phyloP scores from a whole-genome alignment of 495 filamentous ascomycete genomes.

The Niebla homalea region DNA sequence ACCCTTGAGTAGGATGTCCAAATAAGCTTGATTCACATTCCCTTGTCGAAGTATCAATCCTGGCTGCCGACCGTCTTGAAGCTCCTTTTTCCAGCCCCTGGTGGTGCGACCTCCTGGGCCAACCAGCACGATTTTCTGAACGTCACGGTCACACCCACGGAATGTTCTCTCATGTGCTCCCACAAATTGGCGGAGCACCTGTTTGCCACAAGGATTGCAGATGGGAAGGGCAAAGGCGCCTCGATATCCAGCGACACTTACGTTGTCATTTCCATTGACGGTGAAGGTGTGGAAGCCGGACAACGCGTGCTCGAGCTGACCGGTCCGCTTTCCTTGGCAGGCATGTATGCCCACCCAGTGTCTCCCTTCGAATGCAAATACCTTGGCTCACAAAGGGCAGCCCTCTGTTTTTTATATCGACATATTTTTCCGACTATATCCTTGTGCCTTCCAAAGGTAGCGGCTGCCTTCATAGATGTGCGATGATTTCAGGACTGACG shows the following conservation, averaged over 20 bases:
- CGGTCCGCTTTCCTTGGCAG: slow-evolving; percentile 77
- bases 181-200: slow-evolving; percentile 53
- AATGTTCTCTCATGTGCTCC: slow-evolving; percentile 87
- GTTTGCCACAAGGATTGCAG: slow-evolving; percentile 53
- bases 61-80: slow-evolving; percentile 75
- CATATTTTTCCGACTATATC: slow-evolving; percentile 96
- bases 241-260: slow-evolving; percentile 72
- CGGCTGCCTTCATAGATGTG: slow-evolving; percentile 3
- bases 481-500: neutral
- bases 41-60: slow-evolving; percentile 62
- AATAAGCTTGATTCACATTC: slow-evolving; percentile 83
- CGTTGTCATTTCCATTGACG: slow-evolving; percentile 76
- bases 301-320: slow-evolving; percentile 86
- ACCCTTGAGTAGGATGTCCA: slow-evolving; percentile 56
- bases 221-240: neutral
- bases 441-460: slow-evolving; percentile 69
- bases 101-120: slow-evolving; percentile 16
- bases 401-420: slow-evolving; percentile 96
- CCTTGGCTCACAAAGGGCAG: slow-evolving; percentile 22
- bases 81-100: slow-evolving; percentile 55
- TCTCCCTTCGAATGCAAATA: neutral
- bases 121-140: slow-evolving; percentile 74
- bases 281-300: slow-evolving; percentile 83
- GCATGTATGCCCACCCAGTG: slow-evolving; percentile 47
- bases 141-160: slow-evolving; percentile 80